Conservation (phyloP, 306 rosid species). For the Vicia faba region DNA sequence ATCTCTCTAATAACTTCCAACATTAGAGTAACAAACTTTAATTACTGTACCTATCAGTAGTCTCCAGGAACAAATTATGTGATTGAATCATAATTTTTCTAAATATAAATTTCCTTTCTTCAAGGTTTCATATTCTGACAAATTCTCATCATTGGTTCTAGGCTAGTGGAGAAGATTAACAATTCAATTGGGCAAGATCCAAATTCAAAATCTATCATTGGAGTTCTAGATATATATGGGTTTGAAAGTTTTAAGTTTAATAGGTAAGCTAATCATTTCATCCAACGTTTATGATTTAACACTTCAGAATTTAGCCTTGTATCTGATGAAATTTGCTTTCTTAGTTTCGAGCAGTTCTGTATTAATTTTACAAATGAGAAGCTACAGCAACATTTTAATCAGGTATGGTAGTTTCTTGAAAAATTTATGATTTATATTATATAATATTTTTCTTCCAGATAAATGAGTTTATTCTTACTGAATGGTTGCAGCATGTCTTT, state of each 20-base stretch:
- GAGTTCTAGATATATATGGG: constrained; percentile 99
- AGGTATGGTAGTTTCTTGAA: constrained; percentile 59
- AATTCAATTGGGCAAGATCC: constrained; percentile 97
- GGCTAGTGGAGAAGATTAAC: constrained; percentile 98
- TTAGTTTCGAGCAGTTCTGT: constrained; percentile 99
- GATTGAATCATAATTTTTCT: constrained; percentile 15
- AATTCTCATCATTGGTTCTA: constrained; percentile 40
- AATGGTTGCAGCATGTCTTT: constrained; percentile 84
- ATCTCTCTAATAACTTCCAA: too few relatives aligned
- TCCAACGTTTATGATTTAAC: constrained; percentile 24
- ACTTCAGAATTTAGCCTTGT: constrained; percentile 32
- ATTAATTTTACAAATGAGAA: constrained; percentile 98
- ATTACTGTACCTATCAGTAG: constrained; percentile 8
- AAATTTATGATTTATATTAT: constrained; percentile 25
- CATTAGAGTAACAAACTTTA: not conserved
- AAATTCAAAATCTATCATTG: constrained; percentile 88
- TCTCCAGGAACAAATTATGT: constrained; percentile 9
- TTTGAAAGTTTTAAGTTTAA: constrained; percentile 97
- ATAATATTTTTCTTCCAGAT: constrained; percentile 23
- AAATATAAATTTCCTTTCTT: constrained; percentile 30
- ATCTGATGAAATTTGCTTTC: constrained; percentile 43
- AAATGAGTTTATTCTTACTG: constrained; percentile 36
- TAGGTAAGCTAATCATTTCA: constrained; percentile 59
- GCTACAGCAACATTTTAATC: constrained; percentile 99
- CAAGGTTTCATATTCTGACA: constrained; percentile 39